Evolutionary conservation across 208 protist genomes (phyloP).

Genomic region (Trypanosoma cruzi): DNA sequence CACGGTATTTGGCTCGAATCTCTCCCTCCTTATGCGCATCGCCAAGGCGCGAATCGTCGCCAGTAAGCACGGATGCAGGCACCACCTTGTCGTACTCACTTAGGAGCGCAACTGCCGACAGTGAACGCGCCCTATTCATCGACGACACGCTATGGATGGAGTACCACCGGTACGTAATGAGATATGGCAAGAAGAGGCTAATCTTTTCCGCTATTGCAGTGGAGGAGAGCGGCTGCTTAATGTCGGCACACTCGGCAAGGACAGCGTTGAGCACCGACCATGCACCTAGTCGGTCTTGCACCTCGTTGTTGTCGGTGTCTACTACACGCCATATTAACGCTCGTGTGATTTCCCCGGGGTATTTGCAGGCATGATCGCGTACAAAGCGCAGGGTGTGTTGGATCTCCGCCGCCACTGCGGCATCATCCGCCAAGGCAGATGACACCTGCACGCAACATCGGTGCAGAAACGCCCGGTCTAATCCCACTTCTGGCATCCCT

Average conservation of each 20-base stretch:
- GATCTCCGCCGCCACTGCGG: conserved; percentile 50
- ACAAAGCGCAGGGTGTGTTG: conserved; percentile 67
- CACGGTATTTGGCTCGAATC: conserved; percentile 41
- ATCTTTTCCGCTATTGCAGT: conserved; percentile 74
- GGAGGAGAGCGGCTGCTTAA: conserved; percentile 43
- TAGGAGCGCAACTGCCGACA: conserved; percentile 1
- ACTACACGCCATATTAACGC: conserved; percentile 84
- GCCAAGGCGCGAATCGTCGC: conserved; percentile 13
- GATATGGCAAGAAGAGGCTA: conserved; percentile 59
- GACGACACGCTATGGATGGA: conserved; percentile 10
- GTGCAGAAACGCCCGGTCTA: conserved; percentile 73
- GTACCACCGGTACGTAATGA: conserved; percentile 80
- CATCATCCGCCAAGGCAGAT: conserved; percentile 45
- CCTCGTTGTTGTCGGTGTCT: conserved; percentile 56
- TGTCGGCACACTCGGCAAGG: conserved; percentile 59
- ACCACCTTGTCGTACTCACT: conserved; percentile 49
- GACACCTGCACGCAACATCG: conserved; percentile 88
- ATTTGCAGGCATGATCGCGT: conserved; percentile 52
- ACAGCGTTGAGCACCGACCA: conserved; percentile 75
- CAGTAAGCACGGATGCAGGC: conserved; percentile 55
- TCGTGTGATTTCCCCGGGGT: conserved; percentile 69
- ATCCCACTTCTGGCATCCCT: conserved; percentile 36
- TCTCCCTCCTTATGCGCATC: conserved; percentile 32
- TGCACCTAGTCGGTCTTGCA: conserved; percentile 66
- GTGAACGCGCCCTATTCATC: not conserved